Evolutionary conservation across 2,329 filamentous ascomycete genomes (phyloP).

Genomic region (Exophiala dermatitidis): DNA sequence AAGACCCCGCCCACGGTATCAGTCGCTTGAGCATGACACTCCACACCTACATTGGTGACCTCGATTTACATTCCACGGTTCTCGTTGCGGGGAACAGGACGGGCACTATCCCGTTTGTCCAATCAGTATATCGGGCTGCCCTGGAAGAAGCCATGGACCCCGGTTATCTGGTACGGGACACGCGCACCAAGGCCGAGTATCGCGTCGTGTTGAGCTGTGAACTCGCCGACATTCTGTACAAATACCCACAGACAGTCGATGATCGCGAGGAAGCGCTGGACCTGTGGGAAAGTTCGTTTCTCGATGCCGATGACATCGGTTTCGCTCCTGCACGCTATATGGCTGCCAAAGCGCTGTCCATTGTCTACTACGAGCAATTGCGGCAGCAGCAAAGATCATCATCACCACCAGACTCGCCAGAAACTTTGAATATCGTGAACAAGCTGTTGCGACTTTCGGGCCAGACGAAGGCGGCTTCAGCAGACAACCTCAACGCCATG

Average conservation of each 20-base stretch:
- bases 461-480: background rate
- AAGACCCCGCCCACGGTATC: background rate
- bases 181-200: background rate
- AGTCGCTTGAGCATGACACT: slow-evolving; percentile 1
- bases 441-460: background rate
- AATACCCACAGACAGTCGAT: background rate
- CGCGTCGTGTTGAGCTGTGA: background rate
- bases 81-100: background rate
- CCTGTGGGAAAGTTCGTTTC: background rate
- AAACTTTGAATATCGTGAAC: background rate
- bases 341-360: background rate
- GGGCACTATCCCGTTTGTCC: background rate
- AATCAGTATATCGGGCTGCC: background rate
- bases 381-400: background rate
- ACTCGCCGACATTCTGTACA: slow-evolving; percentile 1
- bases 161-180: background rate
- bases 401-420: background rate
- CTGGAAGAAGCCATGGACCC: background rate
- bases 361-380: background rate
- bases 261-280: background rate
- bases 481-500: background rate
- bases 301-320: background rate
- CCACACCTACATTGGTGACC: background rate
- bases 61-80: background rate
- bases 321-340: background rate